phyloP scores from a whole-genome alignment of 805 yeast genomes.

The Maudiozyma turicensis region DNA sequence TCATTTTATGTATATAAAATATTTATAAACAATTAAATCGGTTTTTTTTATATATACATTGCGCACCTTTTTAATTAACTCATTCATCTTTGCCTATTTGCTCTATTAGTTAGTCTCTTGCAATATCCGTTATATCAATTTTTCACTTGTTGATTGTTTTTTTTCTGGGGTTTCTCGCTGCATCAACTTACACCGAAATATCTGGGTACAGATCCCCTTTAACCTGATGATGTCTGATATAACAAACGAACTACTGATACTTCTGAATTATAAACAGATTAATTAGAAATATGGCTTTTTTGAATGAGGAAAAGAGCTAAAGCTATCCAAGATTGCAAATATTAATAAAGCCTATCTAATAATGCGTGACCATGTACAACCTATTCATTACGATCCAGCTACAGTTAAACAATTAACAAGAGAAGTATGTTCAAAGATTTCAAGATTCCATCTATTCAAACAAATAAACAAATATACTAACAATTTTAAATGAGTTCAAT shows the following conservation, averaged over 20 bases:
- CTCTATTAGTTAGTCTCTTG: neutral
- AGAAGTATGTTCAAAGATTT: constrained; percentile 22
- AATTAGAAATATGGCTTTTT: neutral
- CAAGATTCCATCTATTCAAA: neutral
- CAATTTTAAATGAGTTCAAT: neutral
- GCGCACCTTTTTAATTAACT: neutral
- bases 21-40: no score
- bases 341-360: neutral
- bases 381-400: constrained; percentile 32
- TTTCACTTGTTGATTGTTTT: no score
- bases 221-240: no score
- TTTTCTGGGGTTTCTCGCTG: no score
- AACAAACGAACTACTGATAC: no score
- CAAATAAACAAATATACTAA: neutral
- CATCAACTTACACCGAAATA: no score
- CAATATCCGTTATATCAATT: neutral
- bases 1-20: no score
- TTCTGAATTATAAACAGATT: no score
- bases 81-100: neutral
- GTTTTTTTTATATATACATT: no score
- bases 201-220: no score
- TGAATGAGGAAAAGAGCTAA: neutral
- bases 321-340: neutral
- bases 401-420: constrained; percentile 29
- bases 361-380: constrained; percentile 24